Evolutionary conservation across 441 rosid species (phyloP).

Genomic region (California macrophylla): DNA sequence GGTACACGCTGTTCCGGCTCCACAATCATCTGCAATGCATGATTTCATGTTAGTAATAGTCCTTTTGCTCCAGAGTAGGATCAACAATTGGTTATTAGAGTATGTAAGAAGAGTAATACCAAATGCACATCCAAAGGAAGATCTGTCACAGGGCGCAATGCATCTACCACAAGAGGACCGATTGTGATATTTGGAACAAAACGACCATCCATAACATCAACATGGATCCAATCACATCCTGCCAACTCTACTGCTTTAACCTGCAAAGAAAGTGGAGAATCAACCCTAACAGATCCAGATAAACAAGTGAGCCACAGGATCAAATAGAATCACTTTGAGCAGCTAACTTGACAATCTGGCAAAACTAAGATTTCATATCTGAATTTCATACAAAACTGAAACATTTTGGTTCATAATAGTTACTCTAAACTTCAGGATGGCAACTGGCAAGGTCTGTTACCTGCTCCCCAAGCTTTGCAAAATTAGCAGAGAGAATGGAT

Average conservation of each 20-base stretch:
- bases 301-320: neutral
- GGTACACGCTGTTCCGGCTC: constrained; percentile 87
- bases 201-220: constrained; percentile 96
- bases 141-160: constrained; percentile 88
- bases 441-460: constrained; percentile 22
- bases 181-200: constrained; percentile 98
- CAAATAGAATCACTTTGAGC: neutral
- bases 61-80: neutral
- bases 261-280: constrained; percentile 29
- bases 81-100: neutral
- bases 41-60: constrained; percentile 18
- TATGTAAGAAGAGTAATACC: constrained; percentile 34
- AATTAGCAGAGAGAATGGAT: constrained; percentile 87
- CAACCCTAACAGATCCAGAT: constrained; percentile 10
- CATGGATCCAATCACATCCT: constrained; percentile 98
- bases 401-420: neutral
- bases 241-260: constrained; percentile 95
- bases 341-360: neutral
- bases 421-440: neutral
- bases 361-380: neutral
- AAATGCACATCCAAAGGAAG: constrained; percentile 97
- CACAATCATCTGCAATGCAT: constrained; percentile 65
- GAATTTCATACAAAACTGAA: neutral
- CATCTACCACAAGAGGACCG: constrained; percentile 92
- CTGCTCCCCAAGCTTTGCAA: constrained; percentile 87